Base-by-base conservation (phyloP, 2,329 filamentous ascomycete genomes). In the Hymenoscyphus salicellus region DNA sequence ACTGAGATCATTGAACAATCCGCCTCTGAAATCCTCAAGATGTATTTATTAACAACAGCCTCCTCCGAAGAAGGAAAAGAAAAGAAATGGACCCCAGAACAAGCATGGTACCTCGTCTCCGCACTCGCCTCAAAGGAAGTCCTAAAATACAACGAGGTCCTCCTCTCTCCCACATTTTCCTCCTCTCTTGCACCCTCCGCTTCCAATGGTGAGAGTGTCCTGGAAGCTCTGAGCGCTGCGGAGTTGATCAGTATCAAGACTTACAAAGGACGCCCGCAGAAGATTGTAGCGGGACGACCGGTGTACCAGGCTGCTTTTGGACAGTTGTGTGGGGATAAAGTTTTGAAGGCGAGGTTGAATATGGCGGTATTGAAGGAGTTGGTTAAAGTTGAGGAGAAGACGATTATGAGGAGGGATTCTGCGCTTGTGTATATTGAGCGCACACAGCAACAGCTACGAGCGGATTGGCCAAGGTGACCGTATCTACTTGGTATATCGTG, bases 91-190 rank as follows among this genome's bases (percentile, higher is more conserved):
- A 91, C 88, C 0, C 82, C 87, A 4, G 89, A 95, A 73, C 95
- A 98, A 79, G 94, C 92, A 0, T 98, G 95, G 95, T 84, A 89
- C 65, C 79, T 99, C 1, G 89, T 98, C 77, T 93, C 91, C 74
- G 82, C 85, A 33, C 86, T 99, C 16, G 89, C 91, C 0, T 77
- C 84, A n/a, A 80, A 86, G 11, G 86, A 89, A 5, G 82, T 78
- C 3, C 81, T 98, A 0, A 85, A 90, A 1, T 98, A 97, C 81
- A 94, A 96, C 77, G 90, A 96, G 73, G 82, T 97, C 1, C 80
- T 97, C 0, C 84, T 97, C 1, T 86, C 88, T 3, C 87, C 90
- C 63, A 84, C 91, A 0, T 96, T 96, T 78, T 86, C 89, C 26
- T 80, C 81, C 0, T 86, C 85, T 1, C 77, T 79, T 5, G 80